Evolutionary conservation across 495 filamentous ascomycete species (phyloP), one percentile per base, ranked within the genome.

Genomic region (Schizothecium vesticola): DNA sequence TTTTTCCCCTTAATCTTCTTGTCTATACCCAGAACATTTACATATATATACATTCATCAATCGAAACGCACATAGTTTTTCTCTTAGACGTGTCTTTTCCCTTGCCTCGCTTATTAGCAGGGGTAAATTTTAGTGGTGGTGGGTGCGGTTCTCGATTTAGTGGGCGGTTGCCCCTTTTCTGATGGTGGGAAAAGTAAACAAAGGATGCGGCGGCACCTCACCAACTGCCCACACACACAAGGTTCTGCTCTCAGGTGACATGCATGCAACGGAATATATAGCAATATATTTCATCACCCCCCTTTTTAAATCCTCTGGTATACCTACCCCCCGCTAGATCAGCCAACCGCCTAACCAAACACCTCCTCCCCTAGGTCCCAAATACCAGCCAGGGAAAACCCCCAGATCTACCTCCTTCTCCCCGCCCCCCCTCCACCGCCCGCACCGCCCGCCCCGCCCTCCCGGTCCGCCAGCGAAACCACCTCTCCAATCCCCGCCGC

Each of bases 401-500:
- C 4, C 36, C 16, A 0, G 16, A 19, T 19, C 43, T 51, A 51
- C 43, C 43, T 8, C 43, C 80, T 79, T 71, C 80, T 77, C 56
- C 80, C 70, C 22, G 70, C 67, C 8, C 78, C 77, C 56, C 69
- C 73, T 12, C 87, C 84, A 33, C 75, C 79, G 67, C 78, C 81
- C 12, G 71, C 82, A 13, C 86, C 87, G 26, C 79, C n/a, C n/a
- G n/a, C 79, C 69, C 87, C 83, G 67, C 33, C 43, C 43, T 51
- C 43, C 43, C 43, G 43, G n/a, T 97, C 93, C 67, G 86, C 87
- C 63, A 97, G 83, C 76, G 88, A 95, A 26, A 99, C 91, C 26
- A 99, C 91, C 80, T 99, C 95, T 8, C 93, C 91, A 80, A 97
- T 97, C 21, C 95, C 95, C 28, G 94, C 92, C 55, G 91, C 93